A percentile compares a stretch with the other conserved stretches of the same genome.
phyloP scores from a whole-genome alignment of 169 alveolate species.

The Amoebophrya sp. region DNA sequence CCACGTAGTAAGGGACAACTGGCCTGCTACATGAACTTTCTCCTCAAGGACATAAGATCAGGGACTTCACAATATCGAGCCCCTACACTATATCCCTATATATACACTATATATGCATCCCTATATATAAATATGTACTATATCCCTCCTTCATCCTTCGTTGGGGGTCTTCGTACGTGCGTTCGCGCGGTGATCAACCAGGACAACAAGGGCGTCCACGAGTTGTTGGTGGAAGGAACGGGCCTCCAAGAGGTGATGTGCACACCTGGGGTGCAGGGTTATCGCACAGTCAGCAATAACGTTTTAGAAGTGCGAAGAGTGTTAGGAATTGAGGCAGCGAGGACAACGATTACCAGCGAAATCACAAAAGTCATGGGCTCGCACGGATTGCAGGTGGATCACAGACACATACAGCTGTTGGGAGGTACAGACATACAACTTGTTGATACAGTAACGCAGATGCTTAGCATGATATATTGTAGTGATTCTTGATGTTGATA shows the following conservation, averaged over 20 bases:
- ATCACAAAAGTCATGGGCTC: slow-evolving; percentile 85
- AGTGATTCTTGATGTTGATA: neutral
- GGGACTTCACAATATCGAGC: no score
- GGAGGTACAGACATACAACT: slow-evolving; percentile 65
- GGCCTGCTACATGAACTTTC: no score
- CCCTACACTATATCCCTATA: no score
- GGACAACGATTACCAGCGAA: slow-evolving; percentile 87
- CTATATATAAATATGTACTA: no score
- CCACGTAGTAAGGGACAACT: no score
- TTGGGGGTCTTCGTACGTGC: slow-evolving; percentile 62
- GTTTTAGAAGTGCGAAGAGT: slow-evolving; percentile 75
- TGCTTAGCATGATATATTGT: neutral
- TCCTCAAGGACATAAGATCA: no score
- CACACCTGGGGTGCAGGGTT: slow-evolving; percentile 80
- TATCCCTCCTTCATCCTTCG: no score
- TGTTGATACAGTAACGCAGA: neutral
- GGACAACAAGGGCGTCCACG: neutral
- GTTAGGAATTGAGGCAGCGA: slow-evolving; percentile 86
- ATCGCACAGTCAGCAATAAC: slow-evolving; percentile 77
- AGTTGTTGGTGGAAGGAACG: neutral
- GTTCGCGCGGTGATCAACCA: neutral
- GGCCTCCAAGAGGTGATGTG: slow-evolving; percentile 65
- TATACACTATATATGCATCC: no score
- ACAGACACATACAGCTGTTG: slow-evolving; percentile 88
- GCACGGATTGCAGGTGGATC: slow-evolving; percentile 86